Conservation (phyloP, 2,329 filamentous ascomycete species). For the Fusarium chlamydosporum region DNA sequence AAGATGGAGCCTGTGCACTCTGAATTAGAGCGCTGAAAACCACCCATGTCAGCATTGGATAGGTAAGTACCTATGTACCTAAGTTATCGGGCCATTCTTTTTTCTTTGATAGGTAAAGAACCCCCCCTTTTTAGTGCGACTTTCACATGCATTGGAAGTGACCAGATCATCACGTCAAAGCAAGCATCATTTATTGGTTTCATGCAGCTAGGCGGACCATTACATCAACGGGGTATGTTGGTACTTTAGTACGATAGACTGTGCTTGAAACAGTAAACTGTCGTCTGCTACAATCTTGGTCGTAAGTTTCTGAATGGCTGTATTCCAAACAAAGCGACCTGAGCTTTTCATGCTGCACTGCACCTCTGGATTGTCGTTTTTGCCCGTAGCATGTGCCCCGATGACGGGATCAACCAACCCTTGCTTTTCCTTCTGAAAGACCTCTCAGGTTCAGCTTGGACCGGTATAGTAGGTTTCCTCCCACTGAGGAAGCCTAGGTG, state of each 20-base stretch:
- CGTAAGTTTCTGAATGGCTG: neutral
- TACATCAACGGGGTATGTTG: neutral
- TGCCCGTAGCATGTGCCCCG: conserved; percentile 19
- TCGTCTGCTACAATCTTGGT: conserved; percentile 25
- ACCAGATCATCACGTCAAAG: conserved; percentile 51
- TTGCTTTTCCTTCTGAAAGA: conserved; percentile 9
- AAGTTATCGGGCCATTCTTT: neutral
- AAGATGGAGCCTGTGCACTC: conserved; percentile 38
- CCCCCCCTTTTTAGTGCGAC: conserved; percentile 50
- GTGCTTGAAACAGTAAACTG: conserved; percentile 25
- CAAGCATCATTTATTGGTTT: conserved; percentile 47
- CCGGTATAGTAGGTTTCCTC: neutral
- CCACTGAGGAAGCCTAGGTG: conserved; percentile 13
- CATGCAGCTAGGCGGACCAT: conserved; percentile 31
- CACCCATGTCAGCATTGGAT: conserved; percentile 16
- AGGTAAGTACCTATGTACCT: neutral
- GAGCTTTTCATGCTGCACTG: conserved; percentile 11
- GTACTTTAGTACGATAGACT: neutral
- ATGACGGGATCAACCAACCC: conserved; percentile 39
- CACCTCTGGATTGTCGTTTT: conserved; percentile 40
- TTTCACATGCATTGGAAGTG: conserved; percentile 52
- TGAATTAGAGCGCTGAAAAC: conserved; percentile 14
- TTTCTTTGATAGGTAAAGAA: conserved; percentile 25
- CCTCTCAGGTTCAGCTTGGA: conserved; percentile 31
- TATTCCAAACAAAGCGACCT: conserved; percentile 1